A percentile compares a stretch with the other conserved stretches of the same genome.
phyloP scores from a whole-genome alignment of 2,329 filamentous ascomycete species.

The Clonostachys rosea region DNA sequence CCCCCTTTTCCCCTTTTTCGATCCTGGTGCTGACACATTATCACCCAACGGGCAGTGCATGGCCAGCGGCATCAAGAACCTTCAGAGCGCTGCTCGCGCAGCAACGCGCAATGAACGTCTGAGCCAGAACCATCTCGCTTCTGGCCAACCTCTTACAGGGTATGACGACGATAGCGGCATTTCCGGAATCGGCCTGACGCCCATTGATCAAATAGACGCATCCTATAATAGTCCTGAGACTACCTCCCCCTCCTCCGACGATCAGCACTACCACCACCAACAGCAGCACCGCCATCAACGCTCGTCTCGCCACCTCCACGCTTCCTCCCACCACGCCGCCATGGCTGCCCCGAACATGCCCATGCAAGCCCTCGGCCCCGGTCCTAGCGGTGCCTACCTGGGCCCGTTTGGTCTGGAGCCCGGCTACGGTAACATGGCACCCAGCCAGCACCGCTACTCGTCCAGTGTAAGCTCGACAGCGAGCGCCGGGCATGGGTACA shows the following conservation, averaged over 20 bases:
- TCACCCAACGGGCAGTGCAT: slow-evolving; percentile 55
- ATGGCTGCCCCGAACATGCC: neutral
- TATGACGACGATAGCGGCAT: slow-evolving; percentile 70
- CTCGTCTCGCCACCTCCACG: slow-evolving; percentile 13
- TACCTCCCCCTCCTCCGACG: slow-evolving; percentile 29
- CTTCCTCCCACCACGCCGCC: slow-evolving; percentile 5
- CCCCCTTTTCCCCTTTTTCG: neutral
- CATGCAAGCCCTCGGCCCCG: neutral
- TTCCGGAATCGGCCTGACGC: slow-evolving; percentile 54
- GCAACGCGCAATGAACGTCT: slow-evolving; percentile 2
- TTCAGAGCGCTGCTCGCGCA: slow-evolving; percentile 47
- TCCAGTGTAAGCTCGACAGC: slow-evolving; percentile 47
- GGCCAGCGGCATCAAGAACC: slow-evolving; percentile 77
- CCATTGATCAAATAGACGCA: slow-evolving; percentile 54
- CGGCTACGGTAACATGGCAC: slow-evolving; percentile 10
- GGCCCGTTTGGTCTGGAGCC: slow-evolving; percentile 13
- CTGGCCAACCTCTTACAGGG: slow-evolving; percentile 26
- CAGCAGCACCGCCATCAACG: slow-evolving; percentile 12
- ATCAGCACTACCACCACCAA: slow-evolving; percentile 19
- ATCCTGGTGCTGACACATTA: slow-evolving; percentile 6
- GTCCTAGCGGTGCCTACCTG: neutral
- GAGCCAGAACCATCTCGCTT: slow-evolving; percentile 2
- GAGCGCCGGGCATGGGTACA: slow-evolving; percentile 22
- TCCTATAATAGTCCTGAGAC: slow-evolving; percentile 52
- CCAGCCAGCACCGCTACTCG: slow-evolving; percentile 38